Percentiles rank a stretch among this genome's conserved stretches.
Evolutionary conservation across 2,329 filamentous ascomycete species (phyloP).

Genomic region (Hypoxylon sp.): DNA sequence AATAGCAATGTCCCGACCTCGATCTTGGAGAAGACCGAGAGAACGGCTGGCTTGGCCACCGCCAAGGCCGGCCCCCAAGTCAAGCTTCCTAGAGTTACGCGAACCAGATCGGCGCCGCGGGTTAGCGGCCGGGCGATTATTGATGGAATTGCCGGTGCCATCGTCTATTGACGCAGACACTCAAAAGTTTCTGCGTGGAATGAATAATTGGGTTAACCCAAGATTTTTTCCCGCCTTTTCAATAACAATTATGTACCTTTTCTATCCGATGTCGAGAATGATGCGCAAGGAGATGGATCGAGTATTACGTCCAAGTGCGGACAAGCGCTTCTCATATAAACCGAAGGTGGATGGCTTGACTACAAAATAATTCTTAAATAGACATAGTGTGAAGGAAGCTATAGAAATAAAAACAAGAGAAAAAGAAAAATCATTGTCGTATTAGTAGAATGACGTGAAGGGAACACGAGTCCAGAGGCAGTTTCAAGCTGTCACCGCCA

Average conservation of each 20-base stretch:
- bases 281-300: background rate
- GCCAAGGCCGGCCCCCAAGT: conserved; percentile 65
- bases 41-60: conserved; percentile 63
- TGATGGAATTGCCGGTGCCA: conserved; percentile 58
- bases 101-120: conserved; percentile 59
- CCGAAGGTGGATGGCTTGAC: background rate
- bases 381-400: background rate
- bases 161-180: conserved; percentile 28
- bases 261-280: background rate
- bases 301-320: background rate
- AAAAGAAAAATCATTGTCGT: conserved; percentile 1
- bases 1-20: conserved; percentile 65
- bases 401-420: conserved; percentile 11
- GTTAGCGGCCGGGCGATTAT: conserved; percentile 59
- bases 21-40: conserved; percentile 63
- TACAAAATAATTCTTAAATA: background rate
- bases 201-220: background rate
- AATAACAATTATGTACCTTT: background rate
- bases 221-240: background rate
- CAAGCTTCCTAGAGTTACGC: conserved; percentile 60
- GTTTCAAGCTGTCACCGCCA: conserved; percentile 34
- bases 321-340: conserved; percentile 5
- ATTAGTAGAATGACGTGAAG: background rate
- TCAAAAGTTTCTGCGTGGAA: background rate
- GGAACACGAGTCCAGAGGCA: conserved; percentile 18